These are phyloP conservation scores for Aspergillus sclerotioniger DNA, from an alignment of 495 filamentous ascomycete species.

Conservation along the genomic window DNA sequence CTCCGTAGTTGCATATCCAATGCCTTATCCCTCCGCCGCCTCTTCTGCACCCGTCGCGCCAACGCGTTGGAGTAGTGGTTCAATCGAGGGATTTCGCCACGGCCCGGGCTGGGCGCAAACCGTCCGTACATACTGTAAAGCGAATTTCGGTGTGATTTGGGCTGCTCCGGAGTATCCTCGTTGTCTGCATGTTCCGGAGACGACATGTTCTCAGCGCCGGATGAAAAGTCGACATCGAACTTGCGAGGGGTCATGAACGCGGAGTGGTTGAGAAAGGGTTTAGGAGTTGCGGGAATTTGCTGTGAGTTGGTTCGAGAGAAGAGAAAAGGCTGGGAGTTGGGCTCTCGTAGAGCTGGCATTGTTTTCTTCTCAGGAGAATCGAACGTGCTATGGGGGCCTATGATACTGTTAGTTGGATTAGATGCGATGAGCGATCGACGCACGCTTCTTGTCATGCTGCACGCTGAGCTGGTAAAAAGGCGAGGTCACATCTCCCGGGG, in stretches of 20 bases:
- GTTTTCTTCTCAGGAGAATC: constrained; percentile 51
- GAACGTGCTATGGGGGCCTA: constrained; percentile 52
- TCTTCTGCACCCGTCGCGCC: constrained; percentile 54
- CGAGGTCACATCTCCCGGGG: constrained; percentile 56
- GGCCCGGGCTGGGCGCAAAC: constrained; percentile 51
- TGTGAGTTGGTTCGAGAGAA: constrained; percentile 38
- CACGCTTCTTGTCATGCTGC: constrained; percentile 53
- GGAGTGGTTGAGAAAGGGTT: constrained; percentile 58
- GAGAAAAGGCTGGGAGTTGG: constrained; percentile 47
- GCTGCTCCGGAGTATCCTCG: constrained; percentile 66
- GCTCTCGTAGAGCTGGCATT: constrained; percentile 45
- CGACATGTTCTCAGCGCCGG: constrained; percentile 72
- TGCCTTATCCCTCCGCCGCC: constrained; percentile 47
- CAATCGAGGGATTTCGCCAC: constrained; percentile 55
- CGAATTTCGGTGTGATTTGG: constrained; percentile 46
- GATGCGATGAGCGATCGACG: constrained; percentile 24
- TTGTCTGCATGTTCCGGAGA: constrained; percentile 71
- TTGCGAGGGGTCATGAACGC: constrained; percentile 82
- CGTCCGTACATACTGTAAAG: constrained; percentile 43
- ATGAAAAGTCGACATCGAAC: constrained; percentile 67
- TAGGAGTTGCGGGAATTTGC: constrained; percentile 25
- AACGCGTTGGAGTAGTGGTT: constrained; percentile 52
- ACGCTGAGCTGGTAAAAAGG: constrained; percentile 55
- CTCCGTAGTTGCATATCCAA: constrained; percentile 43
- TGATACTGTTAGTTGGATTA: constrained; percentile 1